Evolutionary conservation across 192 early-diverging fungal species (phyloP), one percentile per base, ranked within the genome.

Genomic region (Coemansia sp.): DNA sequence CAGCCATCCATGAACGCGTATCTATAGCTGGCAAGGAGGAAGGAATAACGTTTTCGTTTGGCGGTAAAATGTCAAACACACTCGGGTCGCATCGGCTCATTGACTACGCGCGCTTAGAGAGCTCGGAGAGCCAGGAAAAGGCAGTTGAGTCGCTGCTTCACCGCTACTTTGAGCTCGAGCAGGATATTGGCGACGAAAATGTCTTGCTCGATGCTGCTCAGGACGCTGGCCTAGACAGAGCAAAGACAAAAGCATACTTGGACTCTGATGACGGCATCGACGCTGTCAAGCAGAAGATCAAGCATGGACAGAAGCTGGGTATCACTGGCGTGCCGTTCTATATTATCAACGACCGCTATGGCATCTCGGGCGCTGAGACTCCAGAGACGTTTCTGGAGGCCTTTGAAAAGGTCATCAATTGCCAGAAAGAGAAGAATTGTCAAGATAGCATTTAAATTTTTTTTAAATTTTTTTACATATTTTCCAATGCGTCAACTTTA

Each of bases 311-410:
- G 38, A 16, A 68, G 1, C 62, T 80, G 38, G 87, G 89, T 10
- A 80, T 93, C 8, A 72, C 77, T 31, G 92, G 93, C 47, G 93
- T 95, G 20, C 93, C 93, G 36, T 84, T 89, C 62, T 89, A 90
- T 64, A 87, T 85, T 13, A 88, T 93, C 68, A 74, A 87, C 15
- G 76, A 87, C 52, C 88, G 80, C 66, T 90, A 86, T 58, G 84
- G 81, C 3, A 76, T 94, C 20, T 87, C 87, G 39, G 92, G 91
- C 15, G 92, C 91, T 0, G 91, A 93, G 52, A 86, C 87, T 2
- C 88, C 89, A 12, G 82, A 87, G 31, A 85, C 79, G 0, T 89
- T 93, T 68, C 57, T 88, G 27, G 76, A 85, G 16, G 80, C 90
- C n/a, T 91, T 91, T 70, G 79, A 83, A 65, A 64, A 85, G 61